Percentiles rank a stretch among this genome's conserved stretches.
These are phyloP conservation scores for Fusarium transvaalense DNA, from an alignment of 2,329 filamentous ascomycete species.

Conservation along the genomic window DNA sequence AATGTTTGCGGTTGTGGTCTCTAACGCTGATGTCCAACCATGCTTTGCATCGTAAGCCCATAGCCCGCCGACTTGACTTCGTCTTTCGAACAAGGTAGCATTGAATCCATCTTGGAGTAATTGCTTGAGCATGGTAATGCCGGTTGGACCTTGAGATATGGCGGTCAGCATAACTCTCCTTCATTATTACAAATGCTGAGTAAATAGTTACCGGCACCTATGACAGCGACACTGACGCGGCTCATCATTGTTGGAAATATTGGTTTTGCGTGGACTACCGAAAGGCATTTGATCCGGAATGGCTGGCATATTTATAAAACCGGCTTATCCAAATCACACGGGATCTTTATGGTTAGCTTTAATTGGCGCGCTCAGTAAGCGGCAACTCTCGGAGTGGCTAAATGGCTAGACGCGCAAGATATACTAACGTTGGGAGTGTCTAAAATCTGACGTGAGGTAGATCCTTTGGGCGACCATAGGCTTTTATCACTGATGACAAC, in stretches of 20 bases:
- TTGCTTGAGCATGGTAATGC: conserved; percentile 34
- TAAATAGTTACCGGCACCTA: not conserved
- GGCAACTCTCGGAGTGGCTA: not conserved
- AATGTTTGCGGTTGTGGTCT: conserved; percentile 9
- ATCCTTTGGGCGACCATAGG: not conserved
- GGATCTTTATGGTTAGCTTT: not conserved
- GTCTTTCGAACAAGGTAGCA: conserved; percentile 14
- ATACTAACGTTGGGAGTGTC: not conserved
- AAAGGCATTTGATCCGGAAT: fast-evolving
- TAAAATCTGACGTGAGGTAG: conserved; percentile 8
- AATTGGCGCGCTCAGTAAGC: not conserved
- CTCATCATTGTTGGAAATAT: not conserved
- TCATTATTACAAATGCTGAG: fast-evolving
- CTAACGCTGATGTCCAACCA: conserved; percentile 21
- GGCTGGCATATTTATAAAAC: not conserved
- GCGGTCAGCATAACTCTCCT: fast-evolving
- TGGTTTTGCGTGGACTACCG: fast-evolving
- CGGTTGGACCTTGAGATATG: conserved; percentile 1
- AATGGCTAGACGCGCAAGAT: not conserved
- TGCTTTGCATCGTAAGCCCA: conserved; percentile 20
- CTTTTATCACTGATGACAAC: too few relatives aligned
- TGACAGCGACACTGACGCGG: conserved; percentile 1
- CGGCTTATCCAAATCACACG: not conserved
- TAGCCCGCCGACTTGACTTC: conserved; percentile 4
- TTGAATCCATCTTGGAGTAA: conserved; percentile 22